Conservation (phyloP, 805 yeast genomes). For the Schizosaccharomyces osmophilus region DNA sequence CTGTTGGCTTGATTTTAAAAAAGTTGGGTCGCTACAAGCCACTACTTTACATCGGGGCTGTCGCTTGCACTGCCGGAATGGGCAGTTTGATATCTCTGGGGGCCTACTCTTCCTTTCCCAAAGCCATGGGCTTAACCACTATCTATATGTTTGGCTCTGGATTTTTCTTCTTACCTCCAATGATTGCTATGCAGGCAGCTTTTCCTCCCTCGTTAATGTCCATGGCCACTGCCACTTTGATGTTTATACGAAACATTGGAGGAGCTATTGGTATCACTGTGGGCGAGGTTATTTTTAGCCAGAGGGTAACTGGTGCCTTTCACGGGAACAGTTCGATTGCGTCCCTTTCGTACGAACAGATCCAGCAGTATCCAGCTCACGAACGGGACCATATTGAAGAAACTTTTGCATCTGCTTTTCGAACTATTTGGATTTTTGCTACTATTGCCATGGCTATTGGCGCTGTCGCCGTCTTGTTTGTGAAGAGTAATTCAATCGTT, state of each 20-base stretch:
- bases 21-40: constrained; percentile 20
- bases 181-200: constrained; percentile 12
- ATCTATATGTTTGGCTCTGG: constrained; percentile 26
- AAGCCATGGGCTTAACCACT: constrained; percentile 22
- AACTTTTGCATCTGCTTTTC: neutral
- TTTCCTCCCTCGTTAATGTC: constrained; percentile 11
- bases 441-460: neutral
- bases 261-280: constrained; percentile 14
- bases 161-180: constrained; percentile 19
- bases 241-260: constrained; percentile 12
- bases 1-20: constrained; percentile 18
- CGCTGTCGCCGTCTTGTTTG: neutral
- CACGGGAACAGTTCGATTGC: neutral
- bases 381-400: neutral
- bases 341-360: neutral
- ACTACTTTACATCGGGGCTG: constrained; percentile 17
- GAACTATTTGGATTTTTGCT: neutral
- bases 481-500: neutral
- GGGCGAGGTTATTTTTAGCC: constrained; percentile 9
- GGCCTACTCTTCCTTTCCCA: constrained; percentile 15
- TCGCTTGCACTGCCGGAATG: constrained; percentile 19
- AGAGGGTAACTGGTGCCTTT: neutral
- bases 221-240: constrained; percentile 13
- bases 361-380: neutral
- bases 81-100: constrained; percentile 21